A percentile compares a stretch with the other conserved stretches of the same genome.
These are phyloP conservation scores for Flaveria floridana DNA, from an alignment of 140 eudicot genomes.

Conservation along the genomic window DNA sequence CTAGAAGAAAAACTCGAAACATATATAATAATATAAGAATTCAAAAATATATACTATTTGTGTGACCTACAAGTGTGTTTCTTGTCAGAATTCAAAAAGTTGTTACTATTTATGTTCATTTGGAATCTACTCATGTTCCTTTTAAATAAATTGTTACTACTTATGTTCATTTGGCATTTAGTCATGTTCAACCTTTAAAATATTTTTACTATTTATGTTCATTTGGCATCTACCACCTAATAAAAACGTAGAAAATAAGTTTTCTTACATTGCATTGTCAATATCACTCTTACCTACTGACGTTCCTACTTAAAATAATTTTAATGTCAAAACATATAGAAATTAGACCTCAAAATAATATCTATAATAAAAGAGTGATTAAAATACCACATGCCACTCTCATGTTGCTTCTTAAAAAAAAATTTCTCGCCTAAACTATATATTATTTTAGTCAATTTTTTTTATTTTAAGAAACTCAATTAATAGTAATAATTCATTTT, in stretches of 20 bases:
- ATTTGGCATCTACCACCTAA: conserved; percentile 17
- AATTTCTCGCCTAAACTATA: too few species aligned
- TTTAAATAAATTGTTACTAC: background rate
- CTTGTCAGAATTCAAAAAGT: too few species aligned
- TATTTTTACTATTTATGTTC: conserved; percentile 2
- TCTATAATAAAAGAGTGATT: too few species aligned
- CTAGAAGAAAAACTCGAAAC: background rate
- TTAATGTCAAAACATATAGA: background rate
- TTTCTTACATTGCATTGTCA: background rate
- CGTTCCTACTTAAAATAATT: background rate
- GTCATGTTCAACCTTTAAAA: background rate
- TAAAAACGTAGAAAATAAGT: background rate
- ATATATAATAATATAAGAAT: too few species aligned
- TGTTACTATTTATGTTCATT: too few species aligned
- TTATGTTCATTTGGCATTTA: background rate
- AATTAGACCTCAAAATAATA: background rate
- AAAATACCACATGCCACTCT: too few species aligned
- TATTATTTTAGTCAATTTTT: too few species aligned
- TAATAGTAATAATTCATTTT: too few species aligned
- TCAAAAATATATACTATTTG: background rate
- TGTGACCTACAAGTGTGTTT: background rate
- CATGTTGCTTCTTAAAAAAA: too few species aligned
- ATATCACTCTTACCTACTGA: background rate
- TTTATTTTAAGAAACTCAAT: too few species aligned
- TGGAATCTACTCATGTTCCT: background rate